phyloP scores from a whole-genome alignment of 139 green algal genomes.

The Coelastrella sp. region DNA sequence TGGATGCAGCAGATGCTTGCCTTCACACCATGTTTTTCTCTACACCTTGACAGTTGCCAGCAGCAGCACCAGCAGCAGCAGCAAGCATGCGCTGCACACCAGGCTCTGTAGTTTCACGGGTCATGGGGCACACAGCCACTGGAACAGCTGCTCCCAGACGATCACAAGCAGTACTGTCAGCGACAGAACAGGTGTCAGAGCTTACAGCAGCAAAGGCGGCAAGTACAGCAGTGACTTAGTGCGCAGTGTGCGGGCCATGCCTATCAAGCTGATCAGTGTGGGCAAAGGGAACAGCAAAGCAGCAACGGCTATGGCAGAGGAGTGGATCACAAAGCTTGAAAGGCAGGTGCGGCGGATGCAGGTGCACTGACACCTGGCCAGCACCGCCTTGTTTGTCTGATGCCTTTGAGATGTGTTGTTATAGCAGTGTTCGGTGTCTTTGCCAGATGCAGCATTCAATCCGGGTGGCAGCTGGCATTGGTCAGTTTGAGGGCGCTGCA shows the following conservation, averaged over 20 bases:
- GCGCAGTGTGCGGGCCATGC: conserved; percentile 65
- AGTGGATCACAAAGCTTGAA: conserved; percentile 69
- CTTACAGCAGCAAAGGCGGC: conserved; percentile 5
- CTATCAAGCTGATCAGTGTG: conserved; percentile 68
- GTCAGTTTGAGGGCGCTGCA: too few relatives aligned
- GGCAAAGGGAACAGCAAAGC: conserved; percentile 53
- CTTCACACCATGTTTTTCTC: too few relatives aligned
- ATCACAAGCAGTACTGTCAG: neutral
- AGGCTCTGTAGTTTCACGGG: too few relatives aligned
- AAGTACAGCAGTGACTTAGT: conserved; percentile 47
- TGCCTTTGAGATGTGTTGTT: too few relatives aligned
- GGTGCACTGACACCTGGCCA: neutral
- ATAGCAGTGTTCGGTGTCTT: too few relatives aligned
- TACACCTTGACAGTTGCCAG: too few relatives aligned
- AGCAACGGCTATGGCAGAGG: conserved; percentile 49
- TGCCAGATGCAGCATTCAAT: too few relatives aligned
- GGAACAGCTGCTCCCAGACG: neutral
- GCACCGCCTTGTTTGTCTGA: too few relatives aligned
- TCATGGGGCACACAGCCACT: neutral
- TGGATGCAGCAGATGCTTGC: too few relatives aligned
- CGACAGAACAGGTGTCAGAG: neutral
- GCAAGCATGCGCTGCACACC: too few relatives aligned
- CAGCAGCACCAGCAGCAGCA: too few relatives aligned
- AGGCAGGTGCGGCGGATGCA: conserved; percentile 42
- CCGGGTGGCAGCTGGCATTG: too few relatives aligned